Base-by-base conservation (phyloP, 768 basidiomycete species). In the Tephrocybe sp. region DNA sequence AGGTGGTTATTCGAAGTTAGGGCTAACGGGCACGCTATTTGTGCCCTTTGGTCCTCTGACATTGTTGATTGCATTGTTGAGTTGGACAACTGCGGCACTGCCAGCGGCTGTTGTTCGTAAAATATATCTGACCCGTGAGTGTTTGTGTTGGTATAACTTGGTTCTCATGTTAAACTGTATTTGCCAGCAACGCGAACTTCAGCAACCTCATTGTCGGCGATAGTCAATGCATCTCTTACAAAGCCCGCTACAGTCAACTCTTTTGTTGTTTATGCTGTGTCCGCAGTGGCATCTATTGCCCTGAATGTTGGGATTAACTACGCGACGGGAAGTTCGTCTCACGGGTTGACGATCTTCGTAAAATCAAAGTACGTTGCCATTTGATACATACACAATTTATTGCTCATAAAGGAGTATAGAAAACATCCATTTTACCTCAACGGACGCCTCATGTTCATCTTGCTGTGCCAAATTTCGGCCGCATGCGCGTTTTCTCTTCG, bases 361-460 rank as follows among this genome's bases (percentile, higher is more conserved):
- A 83, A 82, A 54, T 89, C 86, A 30, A 83, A 71, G 88, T 86
- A 51, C 33, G 74, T 64, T 11, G 30, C 39, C 33, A 39, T 51
- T 22, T 22, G n/a, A 39, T 17, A 19, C 9, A 10, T 44, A n/a
- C 14, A 8, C 23, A 13, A 31, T 20, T 39, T 36, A 30, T 51
- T 17, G 34, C 48, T 33, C 52, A 49, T 23, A 49, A 22, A 41
- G 31, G 39, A 34, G 2, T 33, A 19, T 42, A 89, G 87, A 60
- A 89, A 85, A 66, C 85, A 90, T 53, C 87, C 86, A 0, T 79
- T 81, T 55, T 84, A 88, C 59, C 71, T 89, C 17, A 89, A 89
- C 47, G 86, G 85, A 1, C 79, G 80, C 14, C 67, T 87, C 5
- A 55, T 89, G 7, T 87, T 86, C 60, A 62, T 88, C 14, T 46